These are phyloP conservation scores for Galium porrigens DNA, from an alignment of 305 asterid species.

Conservation along the genomic window DNA sequence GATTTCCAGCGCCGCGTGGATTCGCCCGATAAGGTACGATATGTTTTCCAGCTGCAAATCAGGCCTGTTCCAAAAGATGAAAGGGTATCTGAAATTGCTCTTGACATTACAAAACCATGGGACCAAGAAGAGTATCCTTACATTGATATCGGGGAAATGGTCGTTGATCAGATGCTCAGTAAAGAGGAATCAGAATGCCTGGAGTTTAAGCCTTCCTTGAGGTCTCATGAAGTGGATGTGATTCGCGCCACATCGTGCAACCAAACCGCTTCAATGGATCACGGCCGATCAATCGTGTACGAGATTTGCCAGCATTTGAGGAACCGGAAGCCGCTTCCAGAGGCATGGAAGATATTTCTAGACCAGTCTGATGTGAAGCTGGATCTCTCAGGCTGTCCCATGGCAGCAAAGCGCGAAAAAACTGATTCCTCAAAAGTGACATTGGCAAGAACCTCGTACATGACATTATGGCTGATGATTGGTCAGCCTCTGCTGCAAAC, in stretches of 20 bases:
- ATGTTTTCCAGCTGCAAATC: conserved; percentile 41
- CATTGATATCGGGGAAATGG: conserved; percentile 36
- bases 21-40: conserved; percentile 29
- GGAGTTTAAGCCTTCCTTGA: conserved; percentile 43
- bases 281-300: conserved; percentile 45
- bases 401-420: conserved; percentile 25
- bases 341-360: conserved; percentile 40
- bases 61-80: conserved; percentile 38
- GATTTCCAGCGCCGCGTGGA: conserved; percentile 34
- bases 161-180: conserved; percentile 28
- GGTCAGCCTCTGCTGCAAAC: conserved; percentile 48
- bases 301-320: conserved; percentile 47
- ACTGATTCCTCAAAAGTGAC: conserved; percentile 24
- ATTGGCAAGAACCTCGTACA: conserved; percentile 45
- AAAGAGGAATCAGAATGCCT: conserved; percentile 34
- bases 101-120: conserved; percentile 51
- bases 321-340: conserved; percentile 43
- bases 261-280: conserved; percentile 53
- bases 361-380: conserved; percentile 39
- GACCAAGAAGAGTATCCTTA: conserved; percentile 38
- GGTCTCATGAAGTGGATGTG: conserved; percentile 37
- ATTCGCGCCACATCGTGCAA: conserved; percentile 41
- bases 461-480: conserved; percentile 36
- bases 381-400: conserved; percentile 42
- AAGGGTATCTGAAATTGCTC: conserved; percentile 26